A percentile compares a stretch with the other conserved stretches of the same genome.
These are phyloP conservation scores for Salisapilia sapeloensis DNA, from an alignment of 352 stramenopile species.

Conservation along the genomic window DNA sequence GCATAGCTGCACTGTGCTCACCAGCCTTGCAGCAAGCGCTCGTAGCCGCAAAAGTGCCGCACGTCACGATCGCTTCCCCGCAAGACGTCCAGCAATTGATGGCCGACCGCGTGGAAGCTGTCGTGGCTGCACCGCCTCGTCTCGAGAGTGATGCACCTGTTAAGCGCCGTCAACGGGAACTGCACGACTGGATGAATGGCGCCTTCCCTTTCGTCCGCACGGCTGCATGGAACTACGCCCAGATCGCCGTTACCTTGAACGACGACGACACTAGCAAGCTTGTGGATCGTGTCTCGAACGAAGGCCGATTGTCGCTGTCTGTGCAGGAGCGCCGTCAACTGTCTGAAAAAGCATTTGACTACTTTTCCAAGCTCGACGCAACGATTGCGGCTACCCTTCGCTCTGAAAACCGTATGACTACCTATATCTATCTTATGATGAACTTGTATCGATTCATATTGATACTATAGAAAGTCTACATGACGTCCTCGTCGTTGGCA, in stretches of 20 bases:
- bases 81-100: conserved; percentile 53
- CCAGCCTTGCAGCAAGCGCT: conserved; percentile 29
- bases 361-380: conserved; percentile 58
- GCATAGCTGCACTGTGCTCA: conserved; percentile 44
- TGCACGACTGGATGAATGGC: conserved; percentile 54
- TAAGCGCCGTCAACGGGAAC: conserved; percentile 20
- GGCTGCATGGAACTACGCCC: conserved; percentile 76
- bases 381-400: conserved; percentile 34
- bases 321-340: conserved; percentile 46
- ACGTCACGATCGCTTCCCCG: conserved; percentile 42
- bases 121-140: conserved; percentile 36
- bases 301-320: conserved; percentile 48
- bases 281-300: conserved; percentile 30
- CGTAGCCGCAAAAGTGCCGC: conserved; percentile 51
- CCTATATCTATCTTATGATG: not conserved
- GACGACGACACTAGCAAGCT: conserved; percentile 32
- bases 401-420: conserved; percentile 15
- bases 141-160: conserved; percentile 5
- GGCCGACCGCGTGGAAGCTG: conserved; percentile 42
- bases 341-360: conserved; percentile 62
- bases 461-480: conserved; percentile 30
- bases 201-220: conserved; percentile 67
- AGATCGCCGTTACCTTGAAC: conserved; percentile 69
- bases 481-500: conserved; percentile 85
- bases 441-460: not conserved